A percentile compares a stretch with the other conserved stretches of the same genome.
Evolutionary conservation across 768 basidiomycete genomes (phyloP).

Genomic region (Calocybe gangraenosa): DNA sequence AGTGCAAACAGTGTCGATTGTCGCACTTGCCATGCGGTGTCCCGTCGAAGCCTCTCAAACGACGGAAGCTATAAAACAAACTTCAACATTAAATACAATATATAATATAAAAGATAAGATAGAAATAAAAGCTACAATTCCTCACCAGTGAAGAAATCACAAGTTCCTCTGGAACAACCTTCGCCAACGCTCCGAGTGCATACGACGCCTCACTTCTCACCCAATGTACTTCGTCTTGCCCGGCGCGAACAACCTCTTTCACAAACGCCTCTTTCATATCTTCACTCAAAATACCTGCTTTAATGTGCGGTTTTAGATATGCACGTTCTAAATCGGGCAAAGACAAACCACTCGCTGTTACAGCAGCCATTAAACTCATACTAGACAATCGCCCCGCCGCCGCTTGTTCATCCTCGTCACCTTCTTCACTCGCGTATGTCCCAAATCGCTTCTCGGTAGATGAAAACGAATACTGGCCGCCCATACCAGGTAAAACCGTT

Average conservation of each 20-base stretch:
- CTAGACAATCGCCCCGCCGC: constrained; percentile 83
- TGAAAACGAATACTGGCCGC: no score
- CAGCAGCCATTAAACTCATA: constrained; percentile 90
- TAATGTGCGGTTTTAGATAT: constrained; percentile 7
- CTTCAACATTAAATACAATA: neutral
- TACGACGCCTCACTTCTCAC: constrained; percentile 84
- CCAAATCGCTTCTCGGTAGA: no score
- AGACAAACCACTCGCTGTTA: constrained; percentile 66
- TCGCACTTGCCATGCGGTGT: constrained; percentile 77
- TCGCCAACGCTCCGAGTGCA: constrained; percentile 84
- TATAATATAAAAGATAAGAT: neutral
- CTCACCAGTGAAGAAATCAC: constrained; percentile 61
- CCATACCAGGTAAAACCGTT: no score
- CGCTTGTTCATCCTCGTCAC: constrained; percentile 61
- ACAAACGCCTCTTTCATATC: constrained; percentile 64
- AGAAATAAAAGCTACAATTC: no score
- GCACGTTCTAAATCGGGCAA: constrained; percentile 2
- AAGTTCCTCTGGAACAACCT: constrained; percentile 76
- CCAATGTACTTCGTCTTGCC: constrained; percentile 65
- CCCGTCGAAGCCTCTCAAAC: constrained; percentile 65
- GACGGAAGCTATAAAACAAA: constrained; percentile 61
- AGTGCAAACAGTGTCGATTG: constrained; percentile 85
- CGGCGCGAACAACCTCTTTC: constrained; percentile 67
- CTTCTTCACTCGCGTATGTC: constrained; percentile 22
- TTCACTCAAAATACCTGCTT: constrained; percentile 48